A percentile compares a stretch with the other conserved stretches of the same genome.
These are phyloP conservation scores for Xerocomus brunneocitrinus DNA, from an alignment of 768 basidiomycete genomes.

Conservation along the genomic window DNA sequence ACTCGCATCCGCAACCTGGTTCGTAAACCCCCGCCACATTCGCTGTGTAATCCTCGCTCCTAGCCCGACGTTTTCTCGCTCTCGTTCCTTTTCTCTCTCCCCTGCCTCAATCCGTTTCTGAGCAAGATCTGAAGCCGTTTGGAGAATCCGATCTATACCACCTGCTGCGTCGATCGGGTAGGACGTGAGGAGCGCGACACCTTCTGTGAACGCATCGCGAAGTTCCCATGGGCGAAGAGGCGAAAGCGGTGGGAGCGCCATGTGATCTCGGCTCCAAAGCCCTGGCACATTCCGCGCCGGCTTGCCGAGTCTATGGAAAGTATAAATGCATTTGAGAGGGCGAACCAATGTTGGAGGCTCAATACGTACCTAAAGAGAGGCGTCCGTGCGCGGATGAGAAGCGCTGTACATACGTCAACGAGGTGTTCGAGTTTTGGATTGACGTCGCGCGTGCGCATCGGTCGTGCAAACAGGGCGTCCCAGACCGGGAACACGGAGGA, in stretches of 20 bases:
- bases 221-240: slow-evolving; percentile 47
- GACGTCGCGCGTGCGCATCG: slow-evolving; percentile 45
- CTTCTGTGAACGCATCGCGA: slow-evolving; percentile 63
- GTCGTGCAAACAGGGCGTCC: slow-evolving; percentile 66
- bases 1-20: slow-evolving; percentile 39
- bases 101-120: slow-evolving; percentile 44
- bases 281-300: slow-evolving; percentile 38
- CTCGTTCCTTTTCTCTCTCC: slow-evolving; percentile 22
- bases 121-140: slow-evolving; percentile 59
- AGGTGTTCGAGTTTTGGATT: slow-evolving; percentile 65
- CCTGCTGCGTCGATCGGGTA: slow-evolving; percentile 66
- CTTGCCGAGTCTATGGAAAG: slow-evolving; percentile 47
- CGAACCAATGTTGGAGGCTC: neutral
- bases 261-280: slow-evolving; percentile 51
- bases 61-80: slow-evolving; percentile 39
- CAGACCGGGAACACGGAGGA: slow-evolving; percentile 56
- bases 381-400: slow-evolving; percentile 56
- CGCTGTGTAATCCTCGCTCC: slow-evolving; percentile 53
- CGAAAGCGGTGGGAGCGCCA: slow-evolving; percentile 35
- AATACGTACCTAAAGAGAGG: slow-evolving; percentile 50
- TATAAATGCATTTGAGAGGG: neutral
- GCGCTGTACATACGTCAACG: slow-evolving; percentile 65
- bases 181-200: slow-evolving; percentile 55
- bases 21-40: slow-evolving; percentile 67
- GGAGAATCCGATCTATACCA: slow-evolving; percentile 66